Percentiles rank a stretch among this genome's conserved stretches.
phyloP scores from a whole-genome alignment of 257 asterid species.

The Ligustrum vulgare region DNA sequence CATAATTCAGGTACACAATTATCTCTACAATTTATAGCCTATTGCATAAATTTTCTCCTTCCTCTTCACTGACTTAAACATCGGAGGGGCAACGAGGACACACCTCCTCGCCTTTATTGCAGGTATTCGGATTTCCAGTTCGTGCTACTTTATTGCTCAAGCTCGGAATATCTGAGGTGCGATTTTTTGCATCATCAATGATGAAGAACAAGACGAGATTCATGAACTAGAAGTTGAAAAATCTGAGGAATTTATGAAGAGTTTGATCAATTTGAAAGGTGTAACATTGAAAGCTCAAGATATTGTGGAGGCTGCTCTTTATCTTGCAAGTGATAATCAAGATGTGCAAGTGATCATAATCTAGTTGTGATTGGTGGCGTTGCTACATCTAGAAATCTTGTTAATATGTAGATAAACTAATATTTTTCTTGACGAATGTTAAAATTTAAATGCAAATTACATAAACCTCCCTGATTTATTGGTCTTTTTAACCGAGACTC shows the following conservation, averaged over 20 bases:
- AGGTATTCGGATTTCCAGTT: too few relatives aligned
- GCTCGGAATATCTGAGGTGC: too few relatives aligned
- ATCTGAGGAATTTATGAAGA: slow-evolving; percentile 62
- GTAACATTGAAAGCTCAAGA: slow-evolving; percentile 41
- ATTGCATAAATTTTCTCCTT: too few relatives aligned
- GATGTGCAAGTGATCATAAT: slow-evolving; percentile 60
- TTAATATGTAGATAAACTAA: slow-evolving; percentile 34
- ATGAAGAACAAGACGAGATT: slow-evolving; percentile 17
- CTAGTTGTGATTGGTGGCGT: slow-evolving; percentile 66
- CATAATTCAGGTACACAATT: too few relatives aligned
- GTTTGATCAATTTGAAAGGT: slow-evolving; percentile 57
- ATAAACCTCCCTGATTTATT: not conserved
- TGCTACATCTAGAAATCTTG: slow-evolving; percentile 53
- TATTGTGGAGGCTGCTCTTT: slow-evolving; percentile 58
- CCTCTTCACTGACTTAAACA: too few relatives aligned
- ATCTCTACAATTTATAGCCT: too few relatives aligned
- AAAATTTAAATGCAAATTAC: not conserved
- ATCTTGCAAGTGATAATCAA: slow-evolving; percentile 55
- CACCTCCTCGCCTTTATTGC: too few relatives aligned
- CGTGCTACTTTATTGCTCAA: too few relatives aligned
- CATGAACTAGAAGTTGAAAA: slow-evolving; percentile 54
- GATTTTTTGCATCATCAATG: too few relatives aligned
- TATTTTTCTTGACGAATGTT: not conserved
- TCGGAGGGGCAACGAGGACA: too few relatives aligned
- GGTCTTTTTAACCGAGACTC: not conserved